Evolutionary conservation across 2,329 filamentous ascomycete genomes (phyloP), one percentile per base, ranked within the genome.

Genomic region (Colletotrichum costaricense): DNA sequence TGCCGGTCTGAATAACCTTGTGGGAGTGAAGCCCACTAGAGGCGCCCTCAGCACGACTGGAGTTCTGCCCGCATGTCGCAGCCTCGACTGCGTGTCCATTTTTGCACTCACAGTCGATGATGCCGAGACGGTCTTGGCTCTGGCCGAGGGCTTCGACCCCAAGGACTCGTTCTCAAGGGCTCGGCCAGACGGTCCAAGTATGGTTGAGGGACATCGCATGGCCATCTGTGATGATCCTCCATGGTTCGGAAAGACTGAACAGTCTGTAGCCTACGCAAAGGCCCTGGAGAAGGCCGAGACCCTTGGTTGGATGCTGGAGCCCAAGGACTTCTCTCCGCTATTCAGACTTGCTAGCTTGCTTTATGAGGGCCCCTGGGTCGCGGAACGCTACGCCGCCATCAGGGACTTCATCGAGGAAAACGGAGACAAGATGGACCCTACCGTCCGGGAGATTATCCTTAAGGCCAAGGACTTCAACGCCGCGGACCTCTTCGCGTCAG

Each of bases 321-420:
- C 84, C 2, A 79, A 86, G 28, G 85, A 89, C 75, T 90, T 88
- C 79, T 76, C 80, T 1, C 78, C 82, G 2, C 87, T 91, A 52
- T 85, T 89, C 67, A 83, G 85, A 63, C 88, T 88, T 4, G 88
- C 87, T 3, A 81, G 86, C 63, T 81, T 91, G 2, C 80, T 91
- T 0, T 91, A 91, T 76, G 86, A 88, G 26, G 89, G 89, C 0
- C 86, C 88, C 0, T 88, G 90, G 78, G 87, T 91, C 1, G 87
- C 86, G 2, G 89, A 91, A 77, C 84, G 89, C 19, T 88, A 90
- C 72, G 86, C 87, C 4, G 86, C 88, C 16, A 88, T 89, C 42
- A 79, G 82, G 5, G 76, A 82, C 46, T 83, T 90, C 60, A 87
- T 89, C 70, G 80, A 83, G 22, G 69, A 79, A 5, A 69, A 77